Conservation (phyloP, 73 alveolate species). For the Vitrella brassicaformis region DNA sequence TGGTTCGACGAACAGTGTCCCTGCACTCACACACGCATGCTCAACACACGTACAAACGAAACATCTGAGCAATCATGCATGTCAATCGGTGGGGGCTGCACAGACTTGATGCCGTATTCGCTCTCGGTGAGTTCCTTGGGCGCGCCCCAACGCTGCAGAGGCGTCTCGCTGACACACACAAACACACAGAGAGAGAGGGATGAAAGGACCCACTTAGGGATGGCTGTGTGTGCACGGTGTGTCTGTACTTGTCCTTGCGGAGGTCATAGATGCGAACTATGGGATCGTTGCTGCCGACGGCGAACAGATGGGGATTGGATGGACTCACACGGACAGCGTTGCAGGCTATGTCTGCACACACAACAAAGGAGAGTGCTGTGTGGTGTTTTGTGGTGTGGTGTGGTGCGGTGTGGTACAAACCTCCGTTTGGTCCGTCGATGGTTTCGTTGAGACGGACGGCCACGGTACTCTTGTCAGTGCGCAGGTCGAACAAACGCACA, state of each 20-base stretch:
- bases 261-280: slow-evolving; percentile 11
- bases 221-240: not conserved
- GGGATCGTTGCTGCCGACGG: slow-evolving; percentile 17
- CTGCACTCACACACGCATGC: no score
- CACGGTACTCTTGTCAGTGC: not conserved
- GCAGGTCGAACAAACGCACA: slow-evolving; percentile 3
- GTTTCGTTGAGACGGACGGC: not conserved
- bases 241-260: not conserved
- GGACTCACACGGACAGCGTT: not conserved
- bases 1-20: no score
- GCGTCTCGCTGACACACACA: no score
- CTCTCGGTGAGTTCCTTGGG: not conserved
- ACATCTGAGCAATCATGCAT: not conserved
- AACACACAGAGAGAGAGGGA: no score
- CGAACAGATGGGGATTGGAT: not conserved
- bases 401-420: not conserved
- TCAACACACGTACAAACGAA: no score
- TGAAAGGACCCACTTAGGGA: slow-evolving; percentile 8
- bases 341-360: not conserved
- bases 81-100: not conserved
- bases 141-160: no score
- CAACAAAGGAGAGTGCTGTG: no score
- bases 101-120: not conserved
- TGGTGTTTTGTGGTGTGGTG: no score
- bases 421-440: not conserved